A percentile compares a stretch with the other conserved stretches of the same genome.
Conservation (phyloP, 192 early-diverging fungal genomes). For the Coemansia sp. region DNA sequence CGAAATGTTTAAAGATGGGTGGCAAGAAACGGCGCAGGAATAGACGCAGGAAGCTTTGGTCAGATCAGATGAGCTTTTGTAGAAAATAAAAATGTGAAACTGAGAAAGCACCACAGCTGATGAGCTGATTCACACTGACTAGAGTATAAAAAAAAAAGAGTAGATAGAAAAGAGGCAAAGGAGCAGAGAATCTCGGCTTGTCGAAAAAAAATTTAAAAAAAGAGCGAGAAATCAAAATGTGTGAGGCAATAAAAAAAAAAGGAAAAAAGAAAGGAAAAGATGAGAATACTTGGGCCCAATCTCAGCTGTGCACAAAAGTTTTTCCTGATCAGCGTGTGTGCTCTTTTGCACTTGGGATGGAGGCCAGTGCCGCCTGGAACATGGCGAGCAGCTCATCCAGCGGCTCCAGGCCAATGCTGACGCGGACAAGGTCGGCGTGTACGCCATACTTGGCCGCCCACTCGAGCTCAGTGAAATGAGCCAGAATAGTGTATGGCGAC, state of each 20-base stretch:
- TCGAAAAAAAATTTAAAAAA: not conserved
- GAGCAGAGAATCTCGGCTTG: not conserved
- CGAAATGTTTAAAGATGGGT: not conserved
- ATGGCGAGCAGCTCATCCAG: conserved; percentile 66
- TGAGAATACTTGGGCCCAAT: not conserved
- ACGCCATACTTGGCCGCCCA: conserved; percentile 91
- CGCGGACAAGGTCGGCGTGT: conserved; percentile 71
- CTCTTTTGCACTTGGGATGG: conserved; percentile 19
- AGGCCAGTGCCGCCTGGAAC: conserved; percentile 78
- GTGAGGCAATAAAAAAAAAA: not conserved
- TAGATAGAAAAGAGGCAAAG: not conserved
- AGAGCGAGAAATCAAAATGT: conserved; percentile 5
- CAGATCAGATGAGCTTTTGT: conserved; percentile 8
- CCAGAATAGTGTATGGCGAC: conserved; percentile 94
- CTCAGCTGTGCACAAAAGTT: not conserved
- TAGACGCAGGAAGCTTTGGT: conserved; percentile 10
- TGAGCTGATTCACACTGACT: not conserved
- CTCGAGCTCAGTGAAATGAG: conserved; percentile 92
- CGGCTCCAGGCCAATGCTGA: conserved; percentile 91
- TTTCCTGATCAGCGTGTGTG: not conserved
- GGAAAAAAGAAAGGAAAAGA: not conserved
- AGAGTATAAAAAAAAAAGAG: not conserved
- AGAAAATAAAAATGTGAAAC: conserved; percentile 5
- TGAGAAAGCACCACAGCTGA: not conserved
- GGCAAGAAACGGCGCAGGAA: not conserved